These are phyloP conservation scores for Penicillium paxilli DNA, from an alignment of 495 filamentous ascomycete species.

Conservation along the genomic window DNA sequence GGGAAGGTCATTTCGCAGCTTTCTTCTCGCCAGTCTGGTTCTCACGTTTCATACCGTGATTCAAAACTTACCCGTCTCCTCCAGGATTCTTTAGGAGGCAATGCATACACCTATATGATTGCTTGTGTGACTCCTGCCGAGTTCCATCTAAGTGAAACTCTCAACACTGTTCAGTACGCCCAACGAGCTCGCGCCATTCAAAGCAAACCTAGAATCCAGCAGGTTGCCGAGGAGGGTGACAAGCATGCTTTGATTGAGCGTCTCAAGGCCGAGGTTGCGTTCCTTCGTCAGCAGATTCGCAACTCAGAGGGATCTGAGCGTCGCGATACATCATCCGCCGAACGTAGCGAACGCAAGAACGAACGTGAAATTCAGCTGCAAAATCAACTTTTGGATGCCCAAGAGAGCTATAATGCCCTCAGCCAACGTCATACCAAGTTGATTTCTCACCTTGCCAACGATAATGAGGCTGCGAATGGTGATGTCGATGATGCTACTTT, in stretches of 20 bases:
- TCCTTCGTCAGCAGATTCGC: slow-evolving; percentile 91
- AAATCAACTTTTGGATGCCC: slow-evolving; percentile 87
- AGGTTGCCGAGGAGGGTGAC: slow-evolving; percentile 84
- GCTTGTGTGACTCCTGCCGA: slow-evolving; percentile 96
- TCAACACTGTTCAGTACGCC: slow-evolving; percentile 96
- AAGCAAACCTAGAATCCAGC: slow-evolving; percentile 95
- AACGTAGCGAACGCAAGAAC: slow-evolving; percentile 75
- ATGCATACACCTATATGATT: slow-evolving; percentile 99
- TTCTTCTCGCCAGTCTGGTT: slow-evolving; percentile 81
- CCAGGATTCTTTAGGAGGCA: slow-evolving; percentile 97
- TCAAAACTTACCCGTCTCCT: slow-evolving; percentile 93
- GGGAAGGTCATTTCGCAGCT: slow-evolving; percentile 99
- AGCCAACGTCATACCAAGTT: slow-evolving; percentile 91
- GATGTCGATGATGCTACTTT: slow-evolving; percentile 59
- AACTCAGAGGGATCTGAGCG: slow-evolving; percentile 63
- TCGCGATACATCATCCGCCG: slow-evolving; percentile 57
- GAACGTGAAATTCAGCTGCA: slow-evolving; percentile 89
- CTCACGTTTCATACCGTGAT: slow-evolving; percentile 97
- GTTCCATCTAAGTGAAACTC: slow-evolving; percentile 95
- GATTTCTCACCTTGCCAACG: slow-evolving; percentile 90
- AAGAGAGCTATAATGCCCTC: slow-evolving; percentile 92
- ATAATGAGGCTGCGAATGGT: slow-evolving; percentile 59
- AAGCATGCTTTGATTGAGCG: slow-evolving; percentile 94
- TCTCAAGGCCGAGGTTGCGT: slow-evolving; percentile 89
- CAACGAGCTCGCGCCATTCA: slow-evolving; percentile 96